A percentile compares a stretch with the other conserved stretches of the same genome.
Conservation (phyloP, 768 basidiomycete genomes). For the Mycena maculata region DNA sequence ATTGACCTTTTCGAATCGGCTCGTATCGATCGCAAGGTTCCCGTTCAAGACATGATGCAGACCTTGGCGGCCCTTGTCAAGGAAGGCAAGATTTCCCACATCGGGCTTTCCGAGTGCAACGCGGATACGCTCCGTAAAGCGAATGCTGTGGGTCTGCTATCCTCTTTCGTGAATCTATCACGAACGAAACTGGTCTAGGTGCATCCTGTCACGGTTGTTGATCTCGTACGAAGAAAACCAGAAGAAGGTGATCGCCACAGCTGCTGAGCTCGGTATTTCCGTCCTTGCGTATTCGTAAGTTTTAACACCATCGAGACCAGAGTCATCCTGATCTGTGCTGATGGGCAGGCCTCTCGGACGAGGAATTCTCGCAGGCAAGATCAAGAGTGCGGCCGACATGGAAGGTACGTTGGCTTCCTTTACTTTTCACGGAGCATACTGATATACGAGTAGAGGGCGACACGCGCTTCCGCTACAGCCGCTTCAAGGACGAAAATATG, state of each 20-base stretch:
- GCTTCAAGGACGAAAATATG: constrained; percentile 61
- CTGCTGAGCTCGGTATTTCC: constrained; percentile 65
- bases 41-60: constrained; percentile 59
- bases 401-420: constrained; percentile 33
- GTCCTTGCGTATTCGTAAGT: constrained; percentile 71
- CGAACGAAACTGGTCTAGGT: constrained; percentile 46
- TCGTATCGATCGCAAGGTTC: constrained; percentile 54
- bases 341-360: constrained; percentile 60
- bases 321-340: constrained; percentile 1
- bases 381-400: constrained; percentile 54
- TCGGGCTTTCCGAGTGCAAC: constrained; percentile 68
- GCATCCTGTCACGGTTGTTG: constrained; percentile 66
- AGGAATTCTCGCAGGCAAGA: constrained; percentile 64
- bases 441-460: constrained; percentile 48
- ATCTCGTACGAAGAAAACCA: constrained; percentile 63
- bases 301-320: neutral
- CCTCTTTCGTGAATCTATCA: neutral
- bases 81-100: constrained; percentile 69
- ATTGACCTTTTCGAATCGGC: constrained; percentile 71
- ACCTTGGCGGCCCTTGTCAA: constrained; percentile 58
- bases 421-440: neutral
- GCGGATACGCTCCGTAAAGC: constrained; percentile 59
- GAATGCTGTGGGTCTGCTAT: constrained; percentile 39
- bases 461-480: constrained; percentile 49
- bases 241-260: constrained; percentile 64